Base-by-base conservation (phyloP, 768 basidiomycete species). In the Rhodotorula toruloides region DNA sequence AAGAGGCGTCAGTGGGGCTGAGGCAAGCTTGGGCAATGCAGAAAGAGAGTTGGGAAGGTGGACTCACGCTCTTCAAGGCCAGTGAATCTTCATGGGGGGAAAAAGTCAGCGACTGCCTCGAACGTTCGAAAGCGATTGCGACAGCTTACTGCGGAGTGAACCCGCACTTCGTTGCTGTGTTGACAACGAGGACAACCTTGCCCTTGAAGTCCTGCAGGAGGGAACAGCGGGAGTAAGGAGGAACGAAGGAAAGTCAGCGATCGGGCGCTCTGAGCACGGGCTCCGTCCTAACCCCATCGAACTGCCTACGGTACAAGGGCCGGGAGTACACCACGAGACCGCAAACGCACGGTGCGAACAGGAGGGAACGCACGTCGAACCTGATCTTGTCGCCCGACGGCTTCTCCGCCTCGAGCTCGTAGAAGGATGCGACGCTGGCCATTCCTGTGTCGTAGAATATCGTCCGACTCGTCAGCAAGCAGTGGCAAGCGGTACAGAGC, bases 21-120 rank as follows among this genome's bases (percentile, higher is more conserved):
- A 42, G 17, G 1, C 8, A 14, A 6, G 16, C 13, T 9, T 17
- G 12, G 31, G 37, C 29, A 17, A 34, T 6, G 32, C 42, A 50
- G 37, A 37, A 22, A 13, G 14, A 29, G 22, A 11, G 25, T n/a
- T 10, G 11, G n/a, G 3, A 22, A 27, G 29, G 10, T 7, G n/a
- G 29, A 31, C 62, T 34, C 14, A 64, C 63, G 80, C 25, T 79
- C 78, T 78, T 97, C 89, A 31, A 97, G 84, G 52, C 89, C 91
- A 82, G 73, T 75, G 65, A 77, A 79, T 57, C 50, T 52, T 32
- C 22, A 19, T 19, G 39, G 47, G 34, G 14, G 8, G 39, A 16
- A 29, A 22, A 27, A 22, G 8, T 7, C 8, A n/a, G 36, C 32
- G 22, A 25, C 36, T 21, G 39, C 19, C 42, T 4, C 27, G 27